phyloP scores from a whole-genome alignment of 2,329 filamentous ascomycete genomes.

The Cordyceps farinosa region DNA sequence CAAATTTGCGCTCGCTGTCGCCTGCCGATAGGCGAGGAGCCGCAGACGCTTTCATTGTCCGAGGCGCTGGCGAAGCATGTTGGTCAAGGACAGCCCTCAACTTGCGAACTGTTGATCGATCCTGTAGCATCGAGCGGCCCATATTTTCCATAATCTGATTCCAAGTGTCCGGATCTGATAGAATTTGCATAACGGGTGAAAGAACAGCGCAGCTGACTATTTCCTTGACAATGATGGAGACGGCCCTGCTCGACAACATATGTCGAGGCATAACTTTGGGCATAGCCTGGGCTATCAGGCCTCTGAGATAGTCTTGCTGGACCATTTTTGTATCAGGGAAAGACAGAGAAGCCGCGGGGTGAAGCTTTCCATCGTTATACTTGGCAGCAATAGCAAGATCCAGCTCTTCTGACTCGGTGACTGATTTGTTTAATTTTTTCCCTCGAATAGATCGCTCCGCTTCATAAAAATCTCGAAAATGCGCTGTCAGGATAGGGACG shows the following conservation, averaged over 20 bases:
- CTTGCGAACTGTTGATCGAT: slow-evolving; percentile 90
- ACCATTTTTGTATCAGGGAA: slow-evolving; percentile 80
- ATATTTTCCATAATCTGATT: slow-evolving; percentile 93
- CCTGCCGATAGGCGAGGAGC: slow-evolving; percentile 77
- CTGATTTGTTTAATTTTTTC: slow-evolving; percentile 78
- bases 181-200: slow-evolving; percentile 71
- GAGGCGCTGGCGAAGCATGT: slow-evolving; percentile 80
- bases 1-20: slow-evolving; percentile 89
- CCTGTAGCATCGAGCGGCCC: slow-evolving; percentile 82
- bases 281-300: slow-evolving; percentile 67
- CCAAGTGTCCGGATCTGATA: slow-evolving; percentile 94
- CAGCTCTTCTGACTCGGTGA: slow-evolving; percentile 95
- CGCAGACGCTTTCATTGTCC: slow-evolving; percentile 57
- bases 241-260: slow-evolving; percentile 74
- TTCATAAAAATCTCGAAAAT: slow-evolving; percentile 86
- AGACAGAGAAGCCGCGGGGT: slow-evolving; percentile 77
- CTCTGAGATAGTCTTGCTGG: slow-evolving; percentile 85
- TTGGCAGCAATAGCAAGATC: slow-evolving; percentile 94
- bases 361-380: slow-evolving; percentile 83
- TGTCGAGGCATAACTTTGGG: slow-evolving; percentile 70
- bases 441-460: slow-evolving; percentile 86
- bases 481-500: slow-evolving; percentile 81
- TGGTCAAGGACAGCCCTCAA: slow-evolving; percentile 89
- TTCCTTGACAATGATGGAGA: slow-evolving; percentile 78
- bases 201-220: slow-evolving; percentile 91